Conservation (phyloP, 495 filamentous ascomycete species). For the Penicillium lagena region DNA sequence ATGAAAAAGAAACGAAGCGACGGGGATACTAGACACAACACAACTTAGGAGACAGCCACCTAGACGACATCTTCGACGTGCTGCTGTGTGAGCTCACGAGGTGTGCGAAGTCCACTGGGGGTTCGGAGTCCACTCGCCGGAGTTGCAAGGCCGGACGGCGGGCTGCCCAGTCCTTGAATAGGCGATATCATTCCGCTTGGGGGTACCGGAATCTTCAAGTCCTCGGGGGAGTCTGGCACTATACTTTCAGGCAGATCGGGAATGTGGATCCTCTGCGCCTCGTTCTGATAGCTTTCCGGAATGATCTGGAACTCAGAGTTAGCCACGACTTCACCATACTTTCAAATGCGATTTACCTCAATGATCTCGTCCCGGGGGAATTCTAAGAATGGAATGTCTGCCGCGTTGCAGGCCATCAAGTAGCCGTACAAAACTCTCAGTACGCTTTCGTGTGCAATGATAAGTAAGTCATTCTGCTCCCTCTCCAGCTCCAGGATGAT, state of each 20-base stretch:
- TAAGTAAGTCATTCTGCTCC: constrained; percentile 92
- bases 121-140: constrained; percentile 33
- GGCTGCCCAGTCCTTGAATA: constrained; percentile 41
- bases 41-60: not conserved
- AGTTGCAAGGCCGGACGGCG: constrained; percentile 33
- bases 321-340: constrained; percentile 4
- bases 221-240: constrained; percentile 71
- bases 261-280: constrained; percentile 80
- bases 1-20: not conserved
- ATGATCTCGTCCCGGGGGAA: constrained; percentile 97
- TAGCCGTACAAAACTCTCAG: constrained; percentile 95
- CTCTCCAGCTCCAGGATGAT: constrained; percentile 97
- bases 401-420: constrained; percentile 96
- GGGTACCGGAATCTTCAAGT: constrained; percentile 75
- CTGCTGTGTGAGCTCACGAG: constrained; percentile 42
- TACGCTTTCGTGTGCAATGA: constrained; percentile 97
- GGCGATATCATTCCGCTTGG: constrained; percentile 49
- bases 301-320: constrained; percentile 60
- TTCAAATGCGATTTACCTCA: constrained; percentile 48
- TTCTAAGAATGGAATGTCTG: constrained; percentile 85
- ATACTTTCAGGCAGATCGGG: constrained; percentile 54
- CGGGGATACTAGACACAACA: too few species aligned
- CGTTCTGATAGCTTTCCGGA: constrained; percentile 93
- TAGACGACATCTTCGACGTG: constrained; percentile 45
- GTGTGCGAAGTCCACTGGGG: constrained; percentile 32